phyloP scores from a whole-genome alignment of 495 filamentous ascomycete species.

The Chaetomidium leptoderma region DNA sequence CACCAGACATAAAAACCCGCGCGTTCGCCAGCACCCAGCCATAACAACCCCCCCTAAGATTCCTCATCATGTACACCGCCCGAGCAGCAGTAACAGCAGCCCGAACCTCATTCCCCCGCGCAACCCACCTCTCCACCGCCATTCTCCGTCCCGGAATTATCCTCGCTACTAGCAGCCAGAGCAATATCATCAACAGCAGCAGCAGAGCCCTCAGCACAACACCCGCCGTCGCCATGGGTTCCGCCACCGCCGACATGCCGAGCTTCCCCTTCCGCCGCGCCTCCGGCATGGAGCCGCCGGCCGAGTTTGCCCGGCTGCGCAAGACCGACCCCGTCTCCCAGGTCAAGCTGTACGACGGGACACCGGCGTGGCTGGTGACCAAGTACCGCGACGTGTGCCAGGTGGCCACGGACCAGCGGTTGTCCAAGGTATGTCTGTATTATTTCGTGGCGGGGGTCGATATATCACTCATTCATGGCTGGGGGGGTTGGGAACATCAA shows the following conservation, averaged over 20 bases:
- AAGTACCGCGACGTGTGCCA: conserved; percentile 44
- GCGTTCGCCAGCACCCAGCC: neutral
- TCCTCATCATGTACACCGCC: neutral
- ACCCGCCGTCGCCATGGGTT: too few relatives aligned
- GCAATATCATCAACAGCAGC: too few relatives aligned
- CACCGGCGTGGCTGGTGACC: conserved; percentile 41
- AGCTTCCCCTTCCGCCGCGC: conserved; percentile 43
- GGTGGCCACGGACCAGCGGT: conserved; percentile 39
- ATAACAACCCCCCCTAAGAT: neutral
- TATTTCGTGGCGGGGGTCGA: too few relatives aligned
- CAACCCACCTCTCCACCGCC: neutral
- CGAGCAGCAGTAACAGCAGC: too few relatives aligned
- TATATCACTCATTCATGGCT: too few relatives aligned
- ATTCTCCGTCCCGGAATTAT: too few relatives aligned
- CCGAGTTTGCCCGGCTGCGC: conserved; percentile 41
- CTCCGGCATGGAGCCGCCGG: conserved; percentile 37
- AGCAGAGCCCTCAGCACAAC: neutral
- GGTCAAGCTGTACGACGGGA: conserved; percentile 44
- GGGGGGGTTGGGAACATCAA: neutral
- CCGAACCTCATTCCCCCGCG: too few relatives aligned
- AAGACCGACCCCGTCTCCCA: conserved; percentile 38
- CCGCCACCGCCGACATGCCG: conserved; percentile 17
- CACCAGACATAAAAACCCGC: neutral
- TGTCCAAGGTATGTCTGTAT: conserved; percentile 32
- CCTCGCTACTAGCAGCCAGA: too few relatives aligned